Base-by-base conservation (phyloP, 805 yeast genomes). In the Vanderwaltozyma verrucispora region DNA sequence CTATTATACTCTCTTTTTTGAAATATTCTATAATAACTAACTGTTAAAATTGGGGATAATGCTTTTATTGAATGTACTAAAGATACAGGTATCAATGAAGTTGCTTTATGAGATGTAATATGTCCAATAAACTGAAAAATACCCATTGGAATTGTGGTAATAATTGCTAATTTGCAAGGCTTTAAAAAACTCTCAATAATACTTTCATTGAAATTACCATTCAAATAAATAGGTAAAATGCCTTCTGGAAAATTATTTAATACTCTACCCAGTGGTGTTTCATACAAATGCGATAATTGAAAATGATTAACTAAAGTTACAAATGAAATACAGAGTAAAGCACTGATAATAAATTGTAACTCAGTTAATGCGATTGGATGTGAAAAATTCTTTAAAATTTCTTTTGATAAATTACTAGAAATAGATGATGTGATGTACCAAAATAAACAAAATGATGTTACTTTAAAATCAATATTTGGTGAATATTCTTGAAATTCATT, bases 41-140 rank as follows among this genome's bases (percentile, higher is more conserved):
- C 96, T 0, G 97, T 89, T 34, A 85, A 74, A 19, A 89, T 67
- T 2, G 98, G 98, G 24, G 94, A 80, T 28, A 89, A 65, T 2
- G 96, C 92, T 63, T 92, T 92, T 49, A 89, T 78, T 8, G 96
- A 87, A 59, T 89, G 96, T 16, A 92, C 96, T 46, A 88, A 64
- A 5, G 96, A 83, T n/a, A 92, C 96, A 0, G 96, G 96, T 36
- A 92, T 84, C 43, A 83, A 60, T 2, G 88, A 73, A 2, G 96
- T 87, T n/a, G 97, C 89, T 54, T 83, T 82, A 56, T 88, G 96
- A 7, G 94, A 75, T 12, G 94, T 75, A 44, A 88, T 76, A 59
- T 89, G 97, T 16, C 97, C 98, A 16, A 80, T 66, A 47, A 89
- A 83, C 64, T 89, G 97, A 63, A 89, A 92, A 43, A 78, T 65